Conservation (phyloP, 768 basidiomycete genomes). For the Serendipita vermifera region DNA sequence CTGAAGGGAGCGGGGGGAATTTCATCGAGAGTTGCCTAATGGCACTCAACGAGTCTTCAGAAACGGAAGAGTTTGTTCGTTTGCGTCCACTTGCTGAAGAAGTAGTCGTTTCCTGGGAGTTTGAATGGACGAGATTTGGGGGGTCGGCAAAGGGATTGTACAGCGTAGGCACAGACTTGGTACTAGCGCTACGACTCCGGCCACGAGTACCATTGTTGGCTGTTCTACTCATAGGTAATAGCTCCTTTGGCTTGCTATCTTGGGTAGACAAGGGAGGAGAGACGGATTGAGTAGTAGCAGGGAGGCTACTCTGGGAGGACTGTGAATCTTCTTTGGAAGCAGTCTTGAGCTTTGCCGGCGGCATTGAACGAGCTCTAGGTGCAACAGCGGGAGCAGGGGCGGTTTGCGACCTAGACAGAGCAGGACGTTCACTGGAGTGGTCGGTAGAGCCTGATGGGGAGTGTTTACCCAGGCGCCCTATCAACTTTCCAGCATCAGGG, state of each 20-base stretch:
- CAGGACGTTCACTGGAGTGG: neutral
- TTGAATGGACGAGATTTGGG: neutral
- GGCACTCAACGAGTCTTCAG: neutral
- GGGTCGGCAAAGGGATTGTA: slow-evolving; percentile 1
- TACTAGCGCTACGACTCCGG: neutral
- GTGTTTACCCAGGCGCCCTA: neutral
- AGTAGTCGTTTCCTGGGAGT: neutral
- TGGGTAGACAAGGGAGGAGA: too few relatives aligned
- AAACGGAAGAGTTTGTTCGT: neutral
- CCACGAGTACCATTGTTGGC: too few relatives aligned
- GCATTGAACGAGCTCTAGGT: neutral
- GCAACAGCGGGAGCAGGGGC: neutral
- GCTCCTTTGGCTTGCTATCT: too few relatives aligned
- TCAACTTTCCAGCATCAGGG: neutral
- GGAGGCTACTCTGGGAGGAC: too few relatives aligned
- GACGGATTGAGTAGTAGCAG: too few relatives aligned
- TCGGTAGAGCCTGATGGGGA: neutral
- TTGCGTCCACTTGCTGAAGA: neutral
- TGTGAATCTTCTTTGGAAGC: too few relatives aligned
- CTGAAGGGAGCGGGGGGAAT: neutral
- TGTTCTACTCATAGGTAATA: too few relatives aligned
- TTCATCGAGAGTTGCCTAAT: neutral
- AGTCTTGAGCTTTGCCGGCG: too few relatives aligned
- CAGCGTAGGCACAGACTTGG: neutral
- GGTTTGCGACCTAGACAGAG: neutral